Evolutionary conservation across 1,284 basidiomycete species (phyloP), one percentile per base, ranked within the genome.

Genomic region (Tremellales sp.): DNA sequence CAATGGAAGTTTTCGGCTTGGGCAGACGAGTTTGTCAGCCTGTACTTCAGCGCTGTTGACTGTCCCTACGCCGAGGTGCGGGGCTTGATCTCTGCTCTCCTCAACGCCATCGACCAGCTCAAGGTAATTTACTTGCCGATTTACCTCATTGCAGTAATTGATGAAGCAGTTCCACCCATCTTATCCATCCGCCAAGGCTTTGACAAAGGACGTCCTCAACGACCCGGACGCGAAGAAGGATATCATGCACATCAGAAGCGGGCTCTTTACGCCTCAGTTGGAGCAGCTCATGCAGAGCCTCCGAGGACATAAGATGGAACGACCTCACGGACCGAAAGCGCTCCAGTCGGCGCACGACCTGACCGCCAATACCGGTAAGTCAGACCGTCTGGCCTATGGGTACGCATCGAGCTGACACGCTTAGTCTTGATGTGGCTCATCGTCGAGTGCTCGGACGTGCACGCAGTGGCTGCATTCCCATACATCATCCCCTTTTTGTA

Each of bases 281-380:
- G 62, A 78, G 22, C 68, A 76, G 19, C 81, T 87, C 49, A 70
- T 84, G 39, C 70, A 65, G 19, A 75, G 81, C 36, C 74, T 93
- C 44, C 81, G 83, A 0, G 72, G 77, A 52, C 86, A 83, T 83
- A 84, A 83, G 67, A 78, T 81, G 61, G 78, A 86, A 68, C 81
- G 91, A 53, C 80, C 89, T n/a, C 82, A 88, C 24, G 89, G 89
- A 42, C 89, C 89, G 0, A 80, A 87, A 60, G 87, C 87, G 84
- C 68, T 89, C 81, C 35, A 83, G 63, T 91, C 87, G 3, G 83
- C 83, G 76, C 94, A 94, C 69, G 91, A 96, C 75, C 90, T 87
- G 76, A 83, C 89, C 49, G 85, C 87, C 1, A 54, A 64, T n/a
- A 73, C 72, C n/a, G 56, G 68, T 68, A 24, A 51, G 67, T 53